Evolutionary conservation across 352 stramenopile genomes (phyloP).

Genomic region (Phytophthora meadii): DNA sequence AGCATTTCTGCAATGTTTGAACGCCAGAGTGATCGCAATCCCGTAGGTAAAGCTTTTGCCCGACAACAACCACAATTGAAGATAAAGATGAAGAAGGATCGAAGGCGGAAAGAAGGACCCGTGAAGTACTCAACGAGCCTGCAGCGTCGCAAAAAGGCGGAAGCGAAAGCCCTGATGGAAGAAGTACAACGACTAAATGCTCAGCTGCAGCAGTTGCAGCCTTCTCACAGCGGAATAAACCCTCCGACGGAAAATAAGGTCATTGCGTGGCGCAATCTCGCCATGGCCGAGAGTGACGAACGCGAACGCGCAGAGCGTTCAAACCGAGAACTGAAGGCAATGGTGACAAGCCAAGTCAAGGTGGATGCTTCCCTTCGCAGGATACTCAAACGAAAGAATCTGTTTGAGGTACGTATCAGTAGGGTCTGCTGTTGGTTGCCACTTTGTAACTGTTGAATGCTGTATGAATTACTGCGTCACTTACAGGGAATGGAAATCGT

Average conservation of each 20-base stretch:
- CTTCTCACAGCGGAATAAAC: constrained; percentile 12
- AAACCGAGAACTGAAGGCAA: constrained; percentile 31
- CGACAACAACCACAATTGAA: constrained; percentile 4
- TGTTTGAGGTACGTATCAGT: constrained; percentile 6
- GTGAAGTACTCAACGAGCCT: constrained; percentile 29
- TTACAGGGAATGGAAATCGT: constrained; percentile 26
- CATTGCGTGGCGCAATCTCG: constrained; percentile 16
- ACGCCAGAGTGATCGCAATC: too few species aligned
- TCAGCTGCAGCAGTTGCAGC: constrained; percentile 15
- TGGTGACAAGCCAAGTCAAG: constrained; percentile 28
- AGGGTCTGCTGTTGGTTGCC: not conserved
- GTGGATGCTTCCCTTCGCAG: constrained; percentile 16
- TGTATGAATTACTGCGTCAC: not conserved
- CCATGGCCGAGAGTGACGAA: constrained; percentile 22
- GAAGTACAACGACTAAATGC: constrained; percentile 15
- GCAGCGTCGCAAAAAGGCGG: constrained; percentile 31
- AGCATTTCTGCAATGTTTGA: constrained; percentile 10
- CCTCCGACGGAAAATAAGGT: not conserved
- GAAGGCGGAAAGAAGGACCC: constrained; percentile 23
- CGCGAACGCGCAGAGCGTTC: constrained; percentile 29
- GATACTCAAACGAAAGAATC: constrained; percentile 20
- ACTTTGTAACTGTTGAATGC: too few species aligned
- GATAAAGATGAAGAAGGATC: constrained; percentile 26
- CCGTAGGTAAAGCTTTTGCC: not conserved
- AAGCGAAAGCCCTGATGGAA: constrained; percentile 16